These are phyloP conservation scores for Fusarium hainanense DNA, from an alignment of 2,329 filamentous ascomycete species.

Conservation along the genomic window DNA sequence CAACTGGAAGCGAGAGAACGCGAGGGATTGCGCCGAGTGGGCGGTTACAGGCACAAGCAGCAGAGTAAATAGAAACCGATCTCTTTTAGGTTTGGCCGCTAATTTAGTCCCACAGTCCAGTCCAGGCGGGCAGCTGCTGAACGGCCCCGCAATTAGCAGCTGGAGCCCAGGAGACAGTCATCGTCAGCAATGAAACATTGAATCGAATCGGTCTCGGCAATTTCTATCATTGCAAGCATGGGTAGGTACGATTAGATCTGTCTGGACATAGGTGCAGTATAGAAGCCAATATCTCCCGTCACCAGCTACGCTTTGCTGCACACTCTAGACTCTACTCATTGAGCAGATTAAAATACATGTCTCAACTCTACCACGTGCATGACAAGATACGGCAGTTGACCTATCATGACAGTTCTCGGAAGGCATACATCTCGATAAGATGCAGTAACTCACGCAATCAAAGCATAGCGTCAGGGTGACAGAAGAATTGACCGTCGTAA, in stretches of 20 bases:
- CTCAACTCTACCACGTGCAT: background rate
- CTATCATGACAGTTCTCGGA: background rate
- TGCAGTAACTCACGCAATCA: background rate
- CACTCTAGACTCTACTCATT: background rate
- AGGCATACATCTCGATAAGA: background rate
- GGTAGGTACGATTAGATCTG: background rate
- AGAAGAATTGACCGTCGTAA: background rate
- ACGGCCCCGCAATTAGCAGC: slow-evolving; percentile 19
- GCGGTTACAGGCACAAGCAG: slow-evolving; percentile 14
- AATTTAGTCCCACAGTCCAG: slow-evolving; percentile 29
- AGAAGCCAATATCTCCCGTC: too few relatives aligned
- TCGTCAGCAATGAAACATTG: slow-evolving; percentile 18
- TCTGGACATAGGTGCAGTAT: background rate
- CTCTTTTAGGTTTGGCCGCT: slow-evolving; percentile 35
- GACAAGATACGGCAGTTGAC: background rate
- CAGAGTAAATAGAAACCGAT: slow-evolving; percentile 35
- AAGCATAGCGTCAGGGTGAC: background rate
- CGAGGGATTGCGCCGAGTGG: slow-evolving; percentile 33
- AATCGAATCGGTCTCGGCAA: slow-evolving; percentile 1
- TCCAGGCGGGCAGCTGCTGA: slow-evolving; percentile 21
- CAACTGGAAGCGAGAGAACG: slow-evolving; percentile 29
- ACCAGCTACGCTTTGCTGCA: background rate
- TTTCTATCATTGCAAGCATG: background rate
- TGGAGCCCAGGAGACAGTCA: background rate
- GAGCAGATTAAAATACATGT: background rate